phyloP scores from a whole-genome alignment of 2,329 filamentous ascomycete genomes.

The Kalmusia sp. region DNA sequence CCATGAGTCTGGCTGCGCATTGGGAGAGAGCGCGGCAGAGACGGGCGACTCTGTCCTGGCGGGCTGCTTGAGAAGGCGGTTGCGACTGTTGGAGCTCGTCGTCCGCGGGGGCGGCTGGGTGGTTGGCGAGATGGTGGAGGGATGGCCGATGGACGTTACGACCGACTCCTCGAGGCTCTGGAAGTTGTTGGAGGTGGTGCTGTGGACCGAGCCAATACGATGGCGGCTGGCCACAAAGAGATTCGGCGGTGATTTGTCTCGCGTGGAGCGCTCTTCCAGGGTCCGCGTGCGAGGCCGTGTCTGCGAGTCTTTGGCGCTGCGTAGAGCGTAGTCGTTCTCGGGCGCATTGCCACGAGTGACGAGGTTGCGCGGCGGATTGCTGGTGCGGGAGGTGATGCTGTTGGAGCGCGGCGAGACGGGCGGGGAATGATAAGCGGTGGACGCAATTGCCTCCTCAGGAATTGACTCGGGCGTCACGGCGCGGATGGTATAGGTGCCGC shows the following conservation, averaged over 20 bases:
- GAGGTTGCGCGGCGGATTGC: constrained; percentile 33
- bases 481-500: constrained; percentile 56
- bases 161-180: constrained; percentile 51
- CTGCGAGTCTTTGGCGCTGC: constrained; percentile 58
- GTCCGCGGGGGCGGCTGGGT: constrained; percentile 35
- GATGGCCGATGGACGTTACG: constrained; percentile 51
- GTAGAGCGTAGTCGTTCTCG: constrained; percentile 39
- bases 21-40: constrained; percentile 18
- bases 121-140: constrained; percentile 46
- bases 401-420: constrained; percentile 39
- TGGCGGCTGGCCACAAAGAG: constrained; percentile 61
- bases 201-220: constrained; percentile 75
- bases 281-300: constrained; percentile 59
- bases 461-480: constrained; percentile 69
- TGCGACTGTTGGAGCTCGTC: constrained; percentile 36
- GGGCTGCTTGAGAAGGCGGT: constrained; percentile 38
- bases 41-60: constrained; percentile 11
- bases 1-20: constrained; percentile 40
- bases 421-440: constrained; percentile 27
- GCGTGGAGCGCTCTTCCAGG: constrained; percentile 53
- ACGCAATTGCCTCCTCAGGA: constrained; percentile 28
- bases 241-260: constrained; percentile 50
- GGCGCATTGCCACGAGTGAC: constrained; percentile 40
- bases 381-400: constrained; percentile 28
- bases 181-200: constrained; percentile 63